Evolutionary conservation across 139 green algal species (phyloP), one percentile per base, ranked within the genome.

Genomic region (Astrephomene gubernaculifera): DNA sequence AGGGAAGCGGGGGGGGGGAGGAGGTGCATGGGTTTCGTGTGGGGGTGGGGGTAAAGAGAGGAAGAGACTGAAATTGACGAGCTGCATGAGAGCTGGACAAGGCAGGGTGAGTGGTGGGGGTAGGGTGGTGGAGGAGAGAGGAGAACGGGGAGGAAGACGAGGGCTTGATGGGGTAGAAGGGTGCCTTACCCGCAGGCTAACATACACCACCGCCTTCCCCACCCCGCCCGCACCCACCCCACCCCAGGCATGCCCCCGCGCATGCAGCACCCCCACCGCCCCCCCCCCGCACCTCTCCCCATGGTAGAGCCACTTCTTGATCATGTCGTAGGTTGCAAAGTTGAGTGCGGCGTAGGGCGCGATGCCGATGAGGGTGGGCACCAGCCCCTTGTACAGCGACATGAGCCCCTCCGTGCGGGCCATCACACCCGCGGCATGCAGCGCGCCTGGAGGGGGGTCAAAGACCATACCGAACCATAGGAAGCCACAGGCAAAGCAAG

Each of bases 321-420:
- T 82, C 64, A 97, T 73, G 91, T 99, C 97, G 71, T 98, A 99
- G 0, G 90, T 92, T 19, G 95, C 94, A 92, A 99, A 99, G 89
- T 99, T 99, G 71, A 98, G 82, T 17, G 97, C 97, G 1, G 97
- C 94, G 81, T 98, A 99, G 27, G 97, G 97, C n/a, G 97, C 97
- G 53, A 99, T 97, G 69, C 96, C 96, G 25, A 98, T 82, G 43
- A 99, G 91, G 0, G 97, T 98, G n/a, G 97, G 96, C n/a, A 91
- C 64, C 21, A 99, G 87, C 29, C 96, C 96, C 86, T 95, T 95
- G 87, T 97, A 98, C 45, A 98, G 90, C 10, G 94, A 90, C 17
- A 86, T 33, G 14, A 90, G 9, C 19, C 96, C 96, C 85, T 98
- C 96, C 10, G 69, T 87, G 24, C 84, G 70, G 29, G 85, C 87